Percentiles rank a stretch among this genome's conserved stretches.
These are phyloP conservation scores for Wallemia mellicola DNA, from an alignment of 1,284 basidiomycete genomes.

Conservation along the genomic window DNA sequence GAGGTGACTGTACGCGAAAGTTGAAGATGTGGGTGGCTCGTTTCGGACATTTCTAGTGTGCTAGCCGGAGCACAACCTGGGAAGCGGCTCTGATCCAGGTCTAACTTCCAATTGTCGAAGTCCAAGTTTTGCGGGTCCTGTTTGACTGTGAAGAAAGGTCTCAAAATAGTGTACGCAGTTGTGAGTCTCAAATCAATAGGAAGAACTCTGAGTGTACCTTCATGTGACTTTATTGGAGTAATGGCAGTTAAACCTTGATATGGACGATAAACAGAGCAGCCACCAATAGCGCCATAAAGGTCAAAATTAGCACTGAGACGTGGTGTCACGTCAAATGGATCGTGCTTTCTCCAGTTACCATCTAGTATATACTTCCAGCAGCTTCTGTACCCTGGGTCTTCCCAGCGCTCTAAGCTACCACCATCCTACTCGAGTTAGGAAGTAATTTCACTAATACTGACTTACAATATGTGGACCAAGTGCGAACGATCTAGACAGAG, in stretches of 20 bases:
- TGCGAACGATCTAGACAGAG: too few species aligned
- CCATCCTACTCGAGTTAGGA: too few species aligned
- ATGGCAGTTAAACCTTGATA: conserved; percentile 43
- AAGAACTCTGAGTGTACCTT: conserved; percentile 49
- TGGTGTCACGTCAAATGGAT: conserved; percentile 26
- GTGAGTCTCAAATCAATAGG: conserved; percentile 33
- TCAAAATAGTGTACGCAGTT: conserved; percentile 41
- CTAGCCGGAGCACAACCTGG: conserved; percentile 19
- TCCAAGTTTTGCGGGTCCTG: conserved; percentile 16
- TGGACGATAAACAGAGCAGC: conserved; percentile 41
- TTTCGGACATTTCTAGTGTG: conserved; percentile 29
- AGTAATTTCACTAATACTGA: too few species aligned
- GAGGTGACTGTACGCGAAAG: conserved; percentile 39
- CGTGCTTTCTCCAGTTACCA: conserved; percentile 29
- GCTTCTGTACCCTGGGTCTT: conserved; percentile 29
- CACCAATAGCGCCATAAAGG: conserved; percentile 27
- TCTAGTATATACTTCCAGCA: conserved; percentile 28
- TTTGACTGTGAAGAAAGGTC: conserved; percentile 35
- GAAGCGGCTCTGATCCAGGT: conserved; percentile 28
- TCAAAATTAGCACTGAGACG: conserved; percentile 26
- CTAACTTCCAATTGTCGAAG: conserved; percentile 31
- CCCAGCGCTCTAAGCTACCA: conserved; percentile 46
- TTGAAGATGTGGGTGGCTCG: conserved; percentile 37
- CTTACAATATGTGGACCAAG: conserved; percentile 33
- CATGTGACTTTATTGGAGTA: conserved; percentile 25